Evolutionary conservation across 371 early-diverging fungal genomes (phyloP).

Genomic region (Mucor irregularis): DNA sequence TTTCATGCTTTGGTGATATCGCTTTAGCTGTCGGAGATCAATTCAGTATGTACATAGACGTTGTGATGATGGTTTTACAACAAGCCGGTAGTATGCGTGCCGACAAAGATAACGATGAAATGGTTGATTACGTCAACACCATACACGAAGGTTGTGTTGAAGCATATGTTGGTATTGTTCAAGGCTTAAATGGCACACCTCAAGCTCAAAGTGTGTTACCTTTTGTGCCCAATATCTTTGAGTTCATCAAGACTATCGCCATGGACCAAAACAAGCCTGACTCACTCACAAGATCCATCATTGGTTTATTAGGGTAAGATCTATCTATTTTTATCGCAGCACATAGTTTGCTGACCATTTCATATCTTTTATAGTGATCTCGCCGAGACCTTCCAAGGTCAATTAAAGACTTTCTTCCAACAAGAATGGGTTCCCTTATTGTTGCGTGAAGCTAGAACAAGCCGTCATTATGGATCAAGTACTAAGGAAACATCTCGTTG

Average conservation of each 20-base stretch:
- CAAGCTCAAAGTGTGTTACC: slow-evolving; percentile 49
- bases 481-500: slow-evolving; percentile 84
- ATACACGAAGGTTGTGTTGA: slow-evolving; percentile 90
- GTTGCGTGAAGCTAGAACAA: slow-evolving; percentile 76
- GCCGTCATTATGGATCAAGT: slow-evolving; percentile 55
- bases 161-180: slow-evolving; percentile 93
- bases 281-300: slow-evolving; percentile 65
- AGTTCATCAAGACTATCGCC: slow-evolving; percentile 71
- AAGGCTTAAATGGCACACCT: slow-evolving; percentile 77
- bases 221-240: slow-evolving; percentile 69
- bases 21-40: slow-evolving; percentile 90
- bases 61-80: slow-evolving; percentile 82
- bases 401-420: slow-evolving; percentile 62
- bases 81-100: slow-evolving; percentile 79
- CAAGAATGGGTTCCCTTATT: slow-evolving; percentile 65
- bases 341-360: not conserved
- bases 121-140: slow-evolving; percentile 81
- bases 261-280: slow-evolving; percentile 64
- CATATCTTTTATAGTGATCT: slow-evolving; percentile 52
- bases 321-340: too few relatives aligned
- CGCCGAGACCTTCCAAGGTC: slow-evolving; percentile 78
- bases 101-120: slow-evolving; percentile 66
- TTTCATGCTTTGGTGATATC: slow-evolving; percentile 97
- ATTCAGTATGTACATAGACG: slow-evolving; percentile 83
- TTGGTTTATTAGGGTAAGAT: slow-evolving; percentile 80